phyloP scores from a whole-genome alignment of 2,329 filamentous ascomycete species.

The Trichoderma guizhouense region DNA sequence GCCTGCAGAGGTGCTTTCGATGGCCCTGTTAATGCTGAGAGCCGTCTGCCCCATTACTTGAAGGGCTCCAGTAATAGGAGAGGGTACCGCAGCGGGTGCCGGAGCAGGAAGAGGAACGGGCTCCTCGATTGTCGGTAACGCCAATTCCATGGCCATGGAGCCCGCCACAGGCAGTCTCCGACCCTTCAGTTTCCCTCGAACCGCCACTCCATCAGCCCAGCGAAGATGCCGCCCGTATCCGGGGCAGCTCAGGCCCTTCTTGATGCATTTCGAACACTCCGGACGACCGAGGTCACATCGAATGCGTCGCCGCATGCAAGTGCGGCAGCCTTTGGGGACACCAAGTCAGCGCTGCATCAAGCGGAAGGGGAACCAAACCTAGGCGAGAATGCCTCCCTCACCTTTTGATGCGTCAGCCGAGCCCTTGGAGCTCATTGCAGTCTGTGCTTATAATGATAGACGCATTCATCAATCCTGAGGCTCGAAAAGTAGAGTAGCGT shows the following conservation, averaged over 20 bases:
- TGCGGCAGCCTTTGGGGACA: conserved; percentile 24
- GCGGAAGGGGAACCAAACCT: not conserved
- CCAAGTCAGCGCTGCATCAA: not conserved
- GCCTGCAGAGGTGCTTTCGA: not conserved
- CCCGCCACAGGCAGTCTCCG: conserved; percentile 21
- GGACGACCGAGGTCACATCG: conserved; percentile 28
- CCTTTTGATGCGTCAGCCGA: conserved; percentile 14
- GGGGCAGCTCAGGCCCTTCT: conserved; percentile 29
- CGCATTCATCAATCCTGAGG: conserved; percentile 10
- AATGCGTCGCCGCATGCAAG: conserved; percentile 30
- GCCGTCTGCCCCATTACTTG: not conserved
- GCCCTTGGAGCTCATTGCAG: conserved; percentile 16
- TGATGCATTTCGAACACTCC: conserved; percentile 28
- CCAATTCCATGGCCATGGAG: conserved; percentile 2
- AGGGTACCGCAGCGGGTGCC: not conserved
- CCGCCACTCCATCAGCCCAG: conserved; percentile 30
- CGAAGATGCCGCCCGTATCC: conserved; percentile 28
- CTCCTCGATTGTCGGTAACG: not conserved
- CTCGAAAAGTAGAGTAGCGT: not conserved
- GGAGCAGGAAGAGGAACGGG: not conserved
- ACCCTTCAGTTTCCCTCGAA: conserved; percentile 27
- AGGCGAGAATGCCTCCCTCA: not conserved
- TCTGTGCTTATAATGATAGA: not conserved
- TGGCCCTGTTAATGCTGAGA: not conserved
- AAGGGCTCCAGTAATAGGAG: not conserved